phyloP scores from a whole-genome alignment of 345 rosid genomes.

The Jatropha curcas region DNA sequence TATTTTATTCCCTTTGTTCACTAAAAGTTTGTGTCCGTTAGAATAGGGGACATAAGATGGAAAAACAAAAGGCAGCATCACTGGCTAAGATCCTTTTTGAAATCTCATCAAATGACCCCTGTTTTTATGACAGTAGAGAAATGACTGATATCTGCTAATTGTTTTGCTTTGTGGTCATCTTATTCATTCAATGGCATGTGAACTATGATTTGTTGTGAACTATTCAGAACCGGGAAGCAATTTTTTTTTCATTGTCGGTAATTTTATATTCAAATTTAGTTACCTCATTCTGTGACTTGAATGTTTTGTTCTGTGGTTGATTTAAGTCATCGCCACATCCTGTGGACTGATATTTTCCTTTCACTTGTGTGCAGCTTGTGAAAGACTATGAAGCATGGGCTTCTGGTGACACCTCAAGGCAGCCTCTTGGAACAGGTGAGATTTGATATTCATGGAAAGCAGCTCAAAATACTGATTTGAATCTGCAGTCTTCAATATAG shows the following conservation, averaged over 20 bases:
- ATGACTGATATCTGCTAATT: background rate
- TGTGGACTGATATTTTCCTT: background rate
- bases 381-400: conserved; percentile 97
- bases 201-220: background rate
- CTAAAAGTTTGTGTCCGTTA: background rate
- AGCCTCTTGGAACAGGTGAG: conserved; percentile 88
- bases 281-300: too few species aligned
- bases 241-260: too few species aligned
- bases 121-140: too few species aligned
- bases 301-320: too few species aligned
- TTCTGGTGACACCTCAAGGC: conserved; percentile 79
- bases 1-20: background rate
- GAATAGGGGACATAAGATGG: background rate
- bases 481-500: background rate
- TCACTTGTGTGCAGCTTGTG: conserved; percentile 51
- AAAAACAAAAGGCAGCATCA: background rate
- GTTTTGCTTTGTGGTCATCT: background rate
- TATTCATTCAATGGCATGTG: background rate
- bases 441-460: conserved; percentile 42
- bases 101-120: background rate
- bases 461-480: background rate
- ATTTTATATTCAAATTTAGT: too few species aligned
- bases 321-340: too few species aligned
- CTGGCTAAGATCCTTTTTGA: background rate
- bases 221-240: background rate